Percentiles rank a stretch among this genome's conserved stretches.
These are phyloP conservation scores for Lineolata rhizophorae DNA, from an alignment of 495 filamentous ascomycete species.

Conservation along the genomic window DNA sequence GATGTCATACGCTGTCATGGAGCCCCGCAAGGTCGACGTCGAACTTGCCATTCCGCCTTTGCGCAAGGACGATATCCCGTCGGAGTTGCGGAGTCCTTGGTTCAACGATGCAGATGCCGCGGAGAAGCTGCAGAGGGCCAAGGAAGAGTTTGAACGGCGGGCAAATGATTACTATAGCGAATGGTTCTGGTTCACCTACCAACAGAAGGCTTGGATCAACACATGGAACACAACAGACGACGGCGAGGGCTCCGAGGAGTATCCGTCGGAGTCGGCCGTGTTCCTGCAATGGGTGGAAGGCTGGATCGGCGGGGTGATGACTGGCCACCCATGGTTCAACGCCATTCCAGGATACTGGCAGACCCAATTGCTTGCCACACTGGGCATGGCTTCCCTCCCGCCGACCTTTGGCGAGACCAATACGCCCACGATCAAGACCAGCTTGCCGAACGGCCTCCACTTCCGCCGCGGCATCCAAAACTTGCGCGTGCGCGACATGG, in stretches of 20 bases:
- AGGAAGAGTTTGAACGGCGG: conserved; percentile 25
- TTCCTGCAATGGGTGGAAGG: conserved; percentile 26
- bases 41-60: conserved; percentile 27
- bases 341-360: conserved; percentile 25
- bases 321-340: conserved; percentile 17
- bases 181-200: conserved; percentile 34
- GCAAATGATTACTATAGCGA: conserved; percentile 28
- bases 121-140: conserved; percentile 24
- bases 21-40: conserved; percentile 22
- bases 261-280: conserved; percentile 19
- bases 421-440: conserved; percentile 19
- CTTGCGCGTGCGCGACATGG: conserved; percentile 27
- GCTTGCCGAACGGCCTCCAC: conserved; percentile 27
- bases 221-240: conserved; percentile 24
- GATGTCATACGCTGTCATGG: conserved; percentile 28
- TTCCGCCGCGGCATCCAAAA: conserved; percentile 32
- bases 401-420: conserved; percentile 15
- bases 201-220: conserved; percentile 25
- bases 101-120: conserved; percentile 11
- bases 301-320: conserved; percentile 23
- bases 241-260: conserved; percentile 15
- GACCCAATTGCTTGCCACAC: conserved; percentile 19
- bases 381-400: conserved; percentile 23
- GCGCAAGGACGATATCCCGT: conserved; percentile 19
- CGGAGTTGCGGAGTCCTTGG: conserved; percentile 15